Conservation (phyloP, 345 rosid species). For the Turritis glabra region DNA sequence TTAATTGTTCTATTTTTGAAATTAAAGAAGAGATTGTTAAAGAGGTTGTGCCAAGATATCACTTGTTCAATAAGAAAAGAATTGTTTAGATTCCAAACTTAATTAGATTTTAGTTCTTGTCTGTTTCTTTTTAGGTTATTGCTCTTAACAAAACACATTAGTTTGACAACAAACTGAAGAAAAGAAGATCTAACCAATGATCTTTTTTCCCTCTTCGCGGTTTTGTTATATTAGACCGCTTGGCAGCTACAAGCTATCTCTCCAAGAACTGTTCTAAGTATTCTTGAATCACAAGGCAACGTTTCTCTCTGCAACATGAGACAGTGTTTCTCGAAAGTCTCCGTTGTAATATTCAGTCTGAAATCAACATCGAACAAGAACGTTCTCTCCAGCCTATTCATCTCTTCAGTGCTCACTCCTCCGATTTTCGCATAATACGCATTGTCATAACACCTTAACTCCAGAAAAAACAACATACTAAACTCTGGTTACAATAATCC, state of each 20-base stretch:
- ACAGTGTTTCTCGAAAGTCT: conserved; percentile 42
- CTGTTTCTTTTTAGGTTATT: neutral
- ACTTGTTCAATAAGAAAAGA: neutral
- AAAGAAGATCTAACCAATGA: neutral
- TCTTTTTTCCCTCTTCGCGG: neutral
- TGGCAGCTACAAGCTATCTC: conserved; percentile 28
- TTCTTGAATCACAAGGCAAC: conserved; percentile 24
- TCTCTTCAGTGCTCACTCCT: conserved; percentile 48
- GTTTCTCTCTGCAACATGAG: conserved; percentile 35
- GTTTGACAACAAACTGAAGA: neutral
- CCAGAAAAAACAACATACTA: neutral
- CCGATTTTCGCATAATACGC: conserved; percentile 50
- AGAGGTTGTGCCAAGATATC: neutral
- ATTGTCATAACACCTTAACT: conserved; percentile 41
- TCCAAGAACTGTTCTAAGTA: conserved; percentile 29
- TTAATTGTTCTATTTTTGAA: neutral
- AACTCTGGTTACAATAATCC: neutral
- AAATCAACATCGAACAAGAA: conserved; percentile 48
- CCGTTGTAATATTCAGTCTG: conserved; percentile 40
- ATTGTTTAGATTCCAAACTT: neutral
- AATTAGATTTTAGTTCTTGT: neutral
- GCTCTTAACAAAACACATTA: neutral
- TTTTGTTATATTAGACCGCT: conserved; percentile 18
- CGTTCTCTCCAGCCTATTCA: conserved; percentile 45
- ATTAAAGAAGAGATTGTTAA: neutral